Evolutionary conservation across 176 grass and related monocot genomes (phyloP).

Genomic region (Chloris gayana): DNA sequence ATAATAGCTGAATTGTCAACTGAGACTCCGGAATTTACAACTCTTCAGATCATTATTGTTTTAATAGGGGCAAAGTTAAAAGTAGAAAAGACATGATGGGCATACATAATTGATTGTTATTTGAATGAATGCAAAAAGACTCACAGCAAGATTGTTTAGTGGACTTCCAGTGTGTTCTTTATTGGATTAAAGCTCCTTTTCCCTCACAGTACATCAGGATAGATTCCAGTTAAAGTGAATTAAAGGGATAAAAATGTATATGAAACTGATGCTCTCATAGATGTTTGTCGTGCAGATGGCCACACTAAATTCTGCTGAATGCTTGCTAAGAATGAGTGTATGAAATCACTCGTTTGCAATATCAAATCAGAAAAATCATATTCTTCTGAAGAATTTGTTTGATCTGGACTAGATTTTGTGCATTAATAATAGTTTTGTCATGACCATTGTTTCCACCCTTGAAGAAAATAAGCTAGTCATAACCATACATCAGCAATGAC

Average conservation of each 20-base stretch:
- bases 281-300: not conserved
- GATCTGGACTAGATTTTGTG: not conserved
- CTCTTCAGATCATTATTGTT: not conserved
- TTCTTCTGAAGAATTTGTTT: not conserved
- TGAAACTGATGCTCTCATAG: not conserved
- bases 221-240: not conserved
- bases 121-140: conserved; percentile 3
- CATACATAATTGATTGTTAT: not conserved
- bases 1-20: not conserved
- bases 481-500: too few relatives aligned
- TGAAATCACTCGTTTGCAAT: not conserved
- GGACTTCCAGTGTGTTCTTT: not conserved
- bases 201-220: not conserved
- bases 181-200: not conserved
- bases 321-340: not conserved
- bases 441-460: not conserved
- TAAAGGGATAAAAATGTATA: not conserved
- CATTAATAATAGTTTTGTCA: conserved; percentile 13
- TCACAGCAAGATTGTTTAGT: not conserved
- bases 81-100: not conserved
- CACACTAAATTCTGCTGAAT: not conserved
- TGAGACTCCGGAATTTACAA: not conserved
- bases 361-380: not conserved
- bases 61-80: not conserved
- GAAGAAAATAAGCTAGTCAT: not conserved